Conservation (phyloP, 164 flowering plant genomes). For the Stephania yunnanensis region DNA sequence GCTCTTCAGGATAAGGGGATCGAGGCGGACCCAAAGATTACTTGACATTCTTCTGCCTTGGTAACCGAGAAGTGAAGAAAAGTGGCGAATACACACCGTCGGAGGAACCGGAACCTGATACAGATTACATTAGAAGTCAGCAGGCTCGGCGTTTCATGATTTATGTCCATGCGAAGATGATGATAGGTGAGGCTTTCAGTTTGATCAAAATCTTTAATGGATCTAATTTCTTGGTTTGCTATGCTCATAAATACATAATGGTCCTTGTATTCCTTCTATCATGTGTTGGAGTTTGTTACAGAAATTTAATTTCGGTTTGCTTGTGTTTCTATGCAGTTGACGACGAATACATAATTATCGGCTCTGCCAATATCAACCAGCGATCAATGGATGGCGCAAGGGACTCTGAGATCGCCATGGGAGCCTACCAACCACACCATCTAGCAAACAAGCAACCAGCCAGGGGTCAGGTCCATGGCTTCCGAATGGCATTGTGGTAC, state of each 20-base stretch:
- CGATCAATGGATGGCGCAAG: slow-evolving; percentile 82
- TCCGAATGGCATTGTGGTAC: slow-evolving; percentile 77
- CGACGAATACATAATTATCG: slow-evolving; percentile 78
- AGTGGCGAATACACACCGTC: slow-evolving; percentile 45
- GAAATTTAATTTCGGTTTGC: background rate
- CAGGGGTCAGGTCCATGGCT: slow-evolving; percentile 67
- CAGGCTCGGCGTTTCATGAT: slow-evolving; percentile 63
- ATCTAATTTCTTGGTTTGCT: background rate
- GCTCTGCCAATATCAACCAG: slow-evolving; percentile 85
- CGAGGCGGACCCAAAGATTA: slow-evolving; percentile 46
- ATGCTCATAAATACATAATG: too few species aligned
- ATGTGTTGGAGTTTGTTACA: background rate
- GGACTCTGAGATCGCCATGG: slow-evolving; percentile 88
- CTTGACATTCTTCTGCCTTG: slow-evolving; percentile 63
- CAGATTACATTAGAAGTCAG: slow-evolving; percentile 53
- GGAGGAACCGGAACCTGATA: slow-evolving; percentile 44
- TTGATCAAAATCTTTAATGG: background rate
- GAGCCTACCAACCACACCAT: slow-evolving; percentile 69
- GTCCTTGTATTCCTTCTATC: too few species aligned
- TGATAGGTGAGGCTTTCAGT: slow-evolving; percentile 49
- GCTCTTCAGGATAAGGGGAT: slow-evolving; percentile 42
- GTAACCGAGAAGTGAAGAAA: slow-evolving; percentile 43
- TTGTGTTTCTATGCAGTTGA: slow-evolving; percentile 45
- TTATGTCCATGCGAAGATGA: slow-evolving; percentile 71
- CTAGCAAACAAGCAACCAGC: slow-evolving; percentile 38